Conservation (phyloP, 2,329 filamentous ascomycete genomes). For the Ophiostoma sp. region DNA sequence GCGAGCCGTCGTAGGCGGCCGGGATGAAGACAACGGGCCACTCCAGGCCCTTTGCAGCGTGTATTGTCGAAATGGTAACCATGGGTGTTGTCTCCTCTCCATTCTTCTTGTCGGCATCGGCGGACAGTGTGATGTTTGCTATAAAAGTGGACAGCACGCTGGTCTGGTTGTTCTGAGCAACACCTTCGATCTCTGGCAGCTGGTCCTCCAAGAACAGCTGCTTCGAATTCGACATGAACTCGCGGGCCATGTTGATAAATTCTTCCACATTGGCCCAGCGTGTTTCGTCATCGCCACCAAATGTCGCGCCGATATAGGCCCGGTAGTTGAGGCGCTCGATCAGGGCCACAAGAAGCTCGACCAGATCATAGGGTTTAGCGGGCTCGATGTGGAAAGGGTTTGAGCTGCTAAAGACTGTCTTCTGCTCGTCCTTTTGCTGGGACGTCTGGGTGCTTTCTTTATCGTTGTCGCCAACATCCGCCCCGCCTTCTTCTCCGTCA, state of each 20-base stretch:
- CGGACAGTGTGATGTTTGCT: slow-evolving; percentile 82
- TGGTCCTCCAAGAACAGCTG: slow-evolving; percentile 43
- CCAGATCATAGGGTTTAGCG: slow-evolving; percentile 31
- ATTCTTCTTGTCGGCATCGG: slow-evolving; percentile 63
- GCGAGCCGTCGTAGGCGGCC: slow-evolving; percentile 80
- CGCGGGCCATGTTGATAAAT: slow-evolving; percentile 70
- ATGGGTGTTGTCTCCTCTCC: slow-evolving; percentile 39
- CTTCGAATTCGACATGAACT: slow-evolving; percentile 51
- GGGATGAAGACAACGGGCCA: slow-evolving; percentile 96
- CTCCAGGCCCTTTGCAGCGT: slow-evolving; percentile 90
- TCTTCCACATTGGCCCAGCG: slow-evolving; percentile 88
- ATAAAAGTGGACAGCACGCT: slow-evolving; percentile 68
- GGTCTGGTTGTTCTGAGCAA: slow-evolving; percentile 63
- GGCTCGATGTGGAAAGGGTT: not conserved
- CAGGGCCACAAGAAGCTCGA: slow-evolving; percentile 47
- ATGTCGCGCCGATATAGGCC: slow-evolving; percentile 64
- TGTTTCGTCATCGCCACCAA: slow-evolving; percentile 68
- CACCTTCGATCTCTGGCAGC: slow-evolving; percentile 62
- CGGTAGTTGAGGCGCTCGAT: slow-evolving; percentile 65
- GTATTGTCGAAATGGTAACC: slow-evolving; percentile 89
- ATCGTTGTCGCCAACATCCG: slow-evolving; percentile 15
- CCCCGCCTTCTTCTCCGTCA: not conserved
- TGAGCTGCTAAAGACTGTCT: not conserved
- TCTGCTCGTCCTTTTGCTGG: not conserved
- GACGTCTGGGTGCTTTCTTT: slow-evolving; percentile 26